Conservation (phyloP, 257 asterid species). For the Agastache rugosa region DNA sequence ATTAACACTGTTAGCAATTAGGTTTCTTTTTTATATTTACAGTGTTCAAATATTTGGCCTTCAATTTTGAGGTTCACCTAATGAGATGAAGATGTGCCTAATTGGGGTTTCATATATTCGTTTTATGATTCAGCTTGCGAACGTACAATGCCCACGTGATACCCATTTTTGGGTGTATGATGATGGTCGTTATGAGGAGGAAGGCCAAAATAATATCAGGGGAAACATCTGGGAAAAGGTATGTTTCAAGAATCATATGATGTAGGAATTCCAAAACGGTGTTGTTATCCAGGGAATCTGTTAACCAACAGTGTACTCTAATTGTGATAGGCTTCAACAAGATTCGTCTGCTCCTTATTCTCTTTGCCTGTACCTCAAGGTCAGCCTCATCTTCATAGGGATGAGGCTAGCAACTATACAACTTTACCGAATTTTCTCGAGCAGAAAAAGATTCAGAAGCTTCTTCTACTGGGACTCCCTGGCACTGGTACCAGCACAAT, state of each 20-base stretch:
- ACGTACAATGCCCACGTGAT: slow-evolving; percentile 97
- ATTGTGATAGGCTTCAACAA: slow-evolving; percentile 71
- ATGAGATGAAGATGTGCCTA: not conserved
- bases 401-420: slow-evolving; percentile 77
- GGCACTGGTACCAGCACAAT: slow-evolving; percentile 97
- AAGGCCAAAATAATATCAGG: slow-evolving; percentile 97
- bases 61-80: slow-evolving; percentile 24
- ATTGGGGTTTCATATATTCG: slow-evolving; percentile 15
- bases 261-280: slow-evolving; percentile 17
- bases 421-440: slow-evolving; percentile 78
- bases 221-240: slow-evolving; percentile 99
- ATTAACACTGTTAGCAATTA: not conserved
- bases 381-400: slow-evolving; percentile 70
- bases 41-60: not conserved
- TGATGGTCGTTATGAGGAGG: slow-evolving; percentile 98
- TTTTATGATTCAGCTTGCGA: slow-evolving; percentile 71
- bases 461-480: slow-evolving; percentile 83
- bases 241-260: slow-evolving; percentile 17
- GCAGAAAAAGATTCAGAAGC: slow-evolving; percentile 77
- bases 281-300: not conserved
- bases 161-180: slow-evolving; percentile 99
- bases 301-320: slow-evolving; percentile 27
- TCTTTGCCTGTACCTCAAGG: slow-evolving; percentile 93
- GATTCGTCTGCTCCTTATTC: slow-evolving; percentile 86
- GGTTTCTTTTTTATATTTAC: slow-evolving; percentile 17